These are phyloP conservation scores for Penicillium waksmanii DNA, from an alignment of 495 filamentous ascomycete genomes.

Conservation along the genomic window DNA sequence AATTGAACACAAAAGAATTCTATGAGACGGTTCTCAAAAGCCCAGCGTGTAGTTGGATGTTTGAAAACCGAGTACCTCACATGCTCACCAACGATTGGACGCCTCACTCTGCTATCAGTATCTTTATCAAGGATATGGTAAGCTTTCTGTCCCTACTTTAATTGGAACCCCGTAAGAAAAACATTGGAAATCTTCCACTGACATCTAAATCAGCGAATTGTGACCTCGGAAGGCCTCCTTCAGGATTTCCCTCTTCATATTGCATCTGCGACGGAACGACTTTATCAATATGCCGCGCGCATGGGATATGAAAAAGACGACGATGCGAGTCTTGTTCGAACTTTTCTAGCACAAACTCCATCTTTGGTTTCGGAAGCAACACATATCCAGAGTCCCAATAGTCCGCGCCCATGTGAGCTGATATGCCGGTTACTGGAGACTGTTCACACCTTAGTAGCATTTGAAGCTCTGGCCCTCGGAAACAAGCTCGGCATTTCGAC, in stretches of 20 bases:
- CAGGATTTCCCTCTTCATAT: constrained; percentile 17
- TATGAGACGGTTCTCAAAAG: constrained; percentile 12
- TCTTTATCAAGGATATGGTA: constrained; percentile 21
- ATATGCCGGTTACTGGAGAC: constrained; percentile 11
- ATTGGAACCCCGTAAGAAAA: neutral
- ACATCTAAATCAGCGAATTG: constrained; percentile 11
- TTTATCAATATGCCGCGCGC: constrained; percentile 13
- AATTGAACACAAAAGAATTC: constrained; percentile 14
- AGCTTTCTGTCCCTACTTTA: neutral
- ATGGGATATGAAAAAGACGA: constrained; percentile 15
- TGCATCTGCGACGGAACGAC: constrained; percentile 14
- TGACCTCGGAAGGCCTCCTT: constrained; percentile 14
- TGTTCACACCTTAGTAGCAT: constrained; percentile 10
- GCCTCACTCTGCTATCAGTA: constrained; percentile 15
- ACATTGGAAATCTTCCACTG: neutral
- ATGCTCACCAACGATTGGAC: constrained; percentile 17
- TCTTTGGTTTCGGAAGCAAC: constrained; percentile 11
- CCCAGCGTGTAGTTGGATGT: constrained; percentile 19
- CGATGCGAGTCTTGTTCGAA: constrained; percentile 15
- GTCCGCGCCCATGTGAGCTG: neutral
- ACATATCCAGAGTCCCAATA: neutral
- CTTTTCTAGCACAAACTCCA: constrained; percentile 9
- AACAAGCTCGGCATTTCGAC: constrained; percentile 13
- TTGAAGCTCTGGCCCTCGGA: constrained; percentile 18
- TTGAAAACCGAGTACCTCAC: constrained; percentile 17